These are phyloP conservation scores for Venturia nashicola DNA, from an alignment of 2,329 filamentous ascomycete species.

Conservation along the genomic window DNA sequence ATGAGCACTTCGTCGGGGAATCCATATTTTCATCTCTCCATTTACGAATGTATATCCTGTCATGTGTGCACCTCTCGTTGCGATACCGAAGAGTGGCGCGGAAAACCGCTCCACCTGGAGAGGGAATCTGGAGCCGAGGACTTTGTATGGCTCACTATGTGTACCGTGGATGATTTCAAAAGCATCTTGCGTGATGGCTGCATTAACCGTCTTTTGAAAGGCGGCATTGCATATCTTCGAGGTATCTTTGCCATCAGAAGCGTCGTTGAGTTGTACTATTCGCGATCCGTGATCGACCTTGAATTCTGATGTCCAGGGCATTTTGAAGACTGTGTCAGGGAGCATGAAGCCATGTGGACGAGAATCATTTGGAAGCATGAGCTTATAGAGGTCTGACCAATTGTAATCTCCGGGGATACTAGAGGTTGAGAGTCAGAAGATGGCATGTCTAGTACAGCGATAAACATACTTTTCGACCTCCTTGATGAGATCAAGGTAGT, in stretches of 20 bases:
- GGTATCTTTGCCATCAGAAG: conserved; percentile 12
- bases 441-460: neutral
- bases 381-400: conserved; percentile 32
- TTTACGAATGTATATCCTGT: conserved; percentile 9
- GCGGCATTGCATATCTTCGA: conserved; percentile 25
- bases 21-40: conserved; percentile 16
- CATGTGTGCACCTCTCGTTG: conserved; percentile 11
- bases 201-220: conserved; percentile 29
- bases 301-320: conserved; percentile 36
- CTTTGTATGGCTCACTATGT: conserved; percentile 31
- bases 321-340: conserved; percentile 30
- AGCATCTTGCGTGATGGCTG: conserved; percentile 22
- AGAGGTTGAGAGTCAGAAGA: neutral
- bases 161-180: conserved; percentile 28
- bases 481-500: conserved; percentile 5
- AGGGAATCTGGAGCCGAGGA: conserved; percentile 24
- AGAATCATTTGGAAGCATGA: conserved; percentile 33
- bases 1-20: conserved; percentile 14
- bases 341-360: conserved; percentile 40
- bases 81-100: conserved; percentile 11
- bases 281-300: conserved; percentile 20
- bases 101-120: conserved; percentile 11
- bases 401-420: conserved; percentile 38
- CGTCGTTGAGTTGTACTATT: conserved; percentile 12
- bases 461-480: conserved; percentile 6